A percentile compares a stretch with the other conserved stretches of the same genome.
Conservation (phyloP, 2,329 filamentous ascomycete genomes). For the Fusarium nanum region DNA sequence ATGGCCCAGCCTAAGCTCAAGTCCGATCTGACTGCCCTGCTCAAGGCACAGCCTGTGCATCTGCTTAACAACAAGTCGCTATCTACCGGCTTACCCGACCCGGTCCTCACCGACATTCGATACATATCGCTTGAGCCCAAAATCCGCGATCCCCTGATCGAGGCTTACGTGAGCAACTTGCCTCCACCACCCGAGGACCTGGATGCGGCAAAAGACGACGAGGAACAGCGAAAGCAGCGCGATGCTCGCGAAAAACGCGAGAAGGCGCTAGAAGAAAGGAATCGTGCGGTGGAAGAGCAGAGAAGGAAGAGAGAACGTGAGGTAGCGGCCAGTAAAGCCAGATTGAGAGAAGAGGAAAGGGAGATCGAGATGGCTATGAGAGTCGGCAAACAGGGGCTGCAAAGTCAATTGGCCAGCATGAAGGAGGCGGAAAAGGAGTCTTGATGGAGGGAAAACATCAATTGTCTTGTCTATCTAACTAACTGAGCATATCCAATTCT, state of each 20-base stretch:
- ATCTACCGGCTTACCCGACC: constrained; percentile 68
- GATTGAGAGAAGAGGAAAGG: constrained; percentile 73
- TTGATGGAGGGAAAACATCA: constrained; percentile 20
- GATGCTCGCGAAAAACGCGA: constrained; percentile 70
- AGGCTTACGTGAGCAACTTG: constrained; percentile 73
- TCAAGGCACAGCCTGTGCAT: constrained; percentile 70
- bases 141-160: constrained; percentile 72
- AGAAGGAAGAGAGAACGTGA: constrained; percentile 69
- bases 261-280: constrained; percentile 73
- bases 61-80: constrained; percentile 70
- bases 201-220: constrained; percentile 59
- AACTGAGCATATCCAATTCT: constrained; percentile 14
- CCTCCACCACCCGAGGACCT: constrained; percentile 65
- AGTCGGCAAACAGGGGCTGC: constrained; percentile 73
- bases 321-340: constrained; percentile 69
- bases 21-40: constrained; percentile 73
- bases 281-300: constrained; percentile 71
- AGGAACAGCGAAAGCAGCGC: constrained; percentile 60
- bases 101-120: constrained; percentile 73
- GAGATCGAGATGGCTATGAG: constrained; percentile 77
- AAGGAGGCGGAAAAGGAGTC: constrained; percentile 39
- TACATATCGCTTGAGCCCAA: constrained; percentile 74
- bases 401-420: constrained; percentile 65
- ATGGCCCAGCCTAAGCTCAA: constrained; percentile 74
- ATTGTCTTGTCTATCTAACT: constrained; percentile 13